Evolutionary conservation across 1,139 yeast genomes (phyloP), one percentile per base, ranked within the genome.

Genomic region (Yamadazyma atmosphaerica): DNA sequence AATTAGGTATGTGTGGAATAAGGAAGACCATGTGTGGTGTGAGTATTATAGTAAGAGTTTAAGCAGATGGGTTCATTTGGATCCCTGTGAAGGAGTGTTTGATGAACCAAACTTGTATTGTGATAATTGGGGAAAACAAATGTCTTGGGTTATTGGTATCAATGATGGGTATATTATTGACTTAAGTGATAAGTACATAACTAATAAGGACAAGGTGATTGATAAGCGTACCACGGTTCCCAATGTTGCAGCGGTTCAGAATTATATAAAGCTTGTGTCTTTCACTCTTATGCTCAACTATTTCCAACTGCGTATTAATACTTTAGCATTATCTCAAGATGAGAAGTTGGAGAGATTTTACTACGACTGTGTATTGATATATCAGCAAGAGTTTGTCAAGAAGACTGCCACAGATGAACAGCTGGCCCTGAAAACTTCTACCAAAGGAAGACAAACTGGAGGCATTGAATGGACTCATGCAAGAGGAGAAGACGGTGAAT

Each of bases 11-110:
- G 70, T 89, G 2, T 86, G 95, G 95, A 89, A 89, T 57, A 68
- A 77, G 4, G 98, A 90, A 56, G 98, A 90, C 55, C 98, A 90
- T 57, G 97, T 87, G 0, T 90, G 98, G 98, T 84, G 95, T 52
- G 98, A 90, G 56, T 83, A 85, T 49, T 90, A 79, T 56, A 86
- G 95, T 2, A 60, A 55, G 0, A 55, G 64, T 15, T 68, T 77
- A 46, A 58, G 71, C 35, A 64, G 89, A 40, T 90, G 98, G 98
- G 72, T 89, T 19, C 98, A 90, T 58, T 68, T 86, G 19, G 98
- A 90, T 52, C 79, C 90, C 4, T 90, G 98, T 56, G 98, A 90
- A 52, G 84, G 81, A 30, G 82, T 88, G 0, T 87, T 72, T 61
- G 96, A 90, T 56, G 80, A 86, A 46, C 97, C 98, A 0, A 58